A percentile compares a stretch with the other conserved stretches of the same genome.
Evolutionary conservation across 169 alveolate genomes (phyloP).

Genomic region (Eimeria acervulina): DNA sequence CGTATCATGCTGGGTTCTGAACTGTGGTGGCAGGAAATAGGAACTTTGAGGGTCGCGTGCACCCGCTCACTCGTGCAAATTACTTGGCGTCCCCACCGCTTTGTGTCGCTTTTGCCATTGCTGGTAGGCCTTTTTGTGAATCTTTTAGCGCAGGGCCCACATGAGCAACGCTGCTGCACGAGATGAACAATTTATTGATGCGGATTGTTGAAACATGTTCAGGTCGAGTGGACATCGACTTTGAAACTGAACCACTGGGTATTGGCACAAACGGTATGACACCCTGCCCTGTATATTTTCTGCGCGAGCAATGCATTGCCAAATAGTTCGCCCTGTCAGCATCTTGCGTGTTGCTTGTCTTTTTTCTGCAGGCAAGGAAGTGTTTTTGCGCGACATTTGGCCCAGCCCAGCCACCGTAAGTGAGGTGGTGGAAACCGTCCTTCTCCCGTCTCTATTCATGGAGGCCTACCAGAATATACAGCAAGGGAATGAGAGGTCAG

Average conservation of each 20-base stretch:
- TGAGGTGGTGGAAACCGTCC: slow-evolving; percentile 88
- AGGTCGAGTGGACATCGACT: slow-evolving; percentile 92
- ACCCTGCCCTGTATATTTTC: neutral
- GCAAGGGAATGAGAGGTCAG: slow-evolving; percentile 92
- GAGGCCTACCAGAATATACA: slow-evolving; percentile 95
- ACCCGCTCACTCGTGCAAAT: slow-evolving; percentile 97
- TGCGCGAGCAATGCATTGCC: neutral
- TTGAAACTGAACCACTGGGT: slow-evolving; percentile 95
- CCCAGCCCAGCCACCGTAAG: slow-evolving; percentile 94
- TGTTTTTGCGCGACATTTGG: slow-evolving; percentile 95
- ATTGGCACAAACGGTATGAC: slow-evolving; percentile 83
- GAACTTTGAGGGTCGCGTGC: slow-evolving; percentile 98
- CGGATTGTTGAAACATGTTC: neutral
- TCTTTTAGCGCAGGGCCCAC: neutral
- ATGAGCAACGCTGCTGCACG: neutral
- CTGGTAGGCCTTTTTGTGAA: slow-evolving; percentile 44
- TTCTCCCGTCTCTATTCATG: slow-evolving; percentile 96
- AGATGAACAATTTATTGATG: neutral
- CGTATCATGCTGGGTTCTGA: neutral
- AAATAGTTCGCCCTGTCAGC: neutral
- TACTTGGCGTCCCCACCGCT: slow-evolving; percentile 98
- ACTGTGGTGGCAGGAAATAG: slow-evolving; percentile 94
- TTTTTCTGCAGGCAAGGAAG: slow-evolving; percentile 91
- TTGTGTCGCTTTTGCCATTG: slow-evolving; percentile 95
- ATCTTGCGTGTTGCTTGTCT: neutral